phyloP scores from a whole-genome alignment of 106 monocot species.

The Vanilla planifolia region DNA sequence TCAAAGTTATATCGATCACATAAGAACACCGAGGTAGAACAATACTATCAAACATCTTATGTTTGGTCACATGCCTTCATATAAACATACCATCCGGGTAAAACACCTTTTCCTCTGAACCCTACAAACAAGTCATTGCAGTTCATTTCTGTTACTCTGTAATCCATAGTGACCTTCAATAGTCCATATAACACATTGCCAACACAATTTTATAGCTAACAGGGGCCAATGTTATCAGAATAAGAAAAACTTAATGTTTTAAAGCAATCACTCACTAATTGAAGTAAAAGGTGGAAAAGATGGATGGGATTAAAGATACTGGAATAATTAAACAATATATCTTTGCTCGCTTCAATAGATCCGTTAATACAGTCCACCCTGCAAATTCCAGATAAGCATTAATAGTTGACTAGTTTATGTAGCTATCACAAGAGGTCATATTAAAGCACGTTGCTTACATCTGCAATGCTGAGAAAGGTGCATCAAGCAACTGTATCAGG shows the following conservation, averaged over 20 bases:
- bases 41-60: too few relatives aligned
- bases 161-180: too few relatives aligned
- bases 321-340: slow-evolving; percentile 25
- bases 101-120: too few relatives aligned
- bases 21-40: too few relatives aligned
- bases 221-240: not conserved
- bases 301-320: slow-evolving; percentile 58
- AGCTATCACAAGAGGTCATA: not conserved
- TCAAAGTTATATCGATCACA: too few relatives aligned
- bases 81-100: too few relatives aligned
- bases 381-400: slow-evolving; percentile 14
- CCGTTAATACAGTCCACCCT: slow-evolving; percentile 20
- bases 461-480: slow-evolving; percentile 27
- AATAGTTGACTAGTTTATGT: not conserved
- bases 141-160: too few relatives aligned
- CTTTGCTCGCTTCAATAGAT: slow-evolving; percentile 14
- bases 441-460: slow-evolving; percentile 30
- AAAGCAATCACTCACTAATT: slow-evolving; percentile 35
- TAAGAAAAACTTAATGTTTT: not conserved
- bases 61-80: too few relatives aligned
- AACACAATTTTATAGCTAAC: too few relatives aligned
- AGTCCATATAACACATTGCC: too few relatives aligned
- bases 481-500: slow-evolving; percentile 62
- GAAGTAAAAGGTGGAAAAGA: slow-evolving; percentile 79
- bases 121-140: too few relatives aligned